Evolutionary conservation across 352 stramenopile species (phyloP).

Genomic region (Saprolegnia diclina): DNA sequence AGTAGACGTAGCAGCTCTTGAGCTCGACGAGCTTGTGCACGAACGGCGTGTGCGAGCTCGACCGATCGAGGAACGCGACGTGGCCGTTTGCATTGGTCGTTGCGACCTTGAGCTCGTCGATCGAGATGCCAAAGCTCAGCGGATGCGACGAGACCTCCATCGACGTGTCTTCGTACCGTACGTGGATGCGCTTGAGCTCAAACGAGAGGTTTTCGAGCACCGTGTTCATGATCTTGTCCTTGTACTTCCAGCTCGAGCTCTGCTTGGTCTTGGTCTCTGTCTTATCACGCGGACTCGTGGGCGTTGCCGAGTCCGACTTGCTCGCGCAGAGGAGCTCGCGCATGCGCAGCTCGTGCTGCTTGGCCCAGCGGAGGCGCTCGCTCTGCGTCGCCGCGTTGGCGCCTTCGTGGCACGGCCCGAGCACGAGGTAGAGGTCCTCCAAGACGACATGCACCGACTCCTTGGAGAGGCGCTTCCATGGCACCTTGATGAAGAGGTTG

Average conservation of each 20-base stretch:
- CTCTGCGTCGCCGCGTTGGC: constrained; percentile 46
- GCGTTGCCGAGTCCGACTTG: constrained; percentile 29
- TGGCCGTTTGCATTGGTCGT: constrained; percentile 80
- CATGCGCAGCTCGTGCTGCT: constrained; percentile 77
- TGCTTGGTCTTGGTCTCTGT: constrained; percentile 36
- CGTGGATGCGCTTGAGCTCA: constrained; percentile 76
- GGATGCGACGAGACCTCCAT: constrained; percentile 50
- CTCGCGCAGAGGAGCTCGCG: constrained; percentile 62
- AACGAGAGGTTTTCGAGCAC: constrained; percentile 80
- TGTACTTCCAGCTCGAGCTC: constrained; percentile 61
- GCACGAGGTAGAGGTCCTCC: constrained; percentile 68
- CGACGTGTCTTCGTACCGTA: constrained; percentile 76
- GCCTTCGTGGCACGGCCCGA: constrained; percentile 59
- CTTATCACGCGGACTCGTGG: constrained; percentile 27
- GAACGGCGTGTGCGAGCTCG: constrained; percentile 70
- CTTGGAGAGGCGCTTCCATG: constrained; percentile 78
- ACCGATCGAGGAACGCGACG: constrained; percentile 68
- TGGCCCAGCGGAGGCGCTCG: constrained; percentile 59
- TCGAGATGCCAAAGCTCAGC: constrained; percentile 55
- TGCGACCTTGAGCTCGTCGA: constrained; percentile 60
- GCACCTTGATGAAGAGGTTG: constrained; percentile 68
- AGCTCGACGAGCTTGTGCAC: constrained; percentile 73
- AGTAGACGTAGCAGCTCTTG: constrained; percentile 52
- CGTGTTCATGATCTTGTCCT: constrained; percentile 76
- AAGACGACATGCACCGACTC: constrained; percentile 69